Base-by-base conservation (phyloP, 164 flowering plant species). In the Paratinospora sagittata region DNA sequence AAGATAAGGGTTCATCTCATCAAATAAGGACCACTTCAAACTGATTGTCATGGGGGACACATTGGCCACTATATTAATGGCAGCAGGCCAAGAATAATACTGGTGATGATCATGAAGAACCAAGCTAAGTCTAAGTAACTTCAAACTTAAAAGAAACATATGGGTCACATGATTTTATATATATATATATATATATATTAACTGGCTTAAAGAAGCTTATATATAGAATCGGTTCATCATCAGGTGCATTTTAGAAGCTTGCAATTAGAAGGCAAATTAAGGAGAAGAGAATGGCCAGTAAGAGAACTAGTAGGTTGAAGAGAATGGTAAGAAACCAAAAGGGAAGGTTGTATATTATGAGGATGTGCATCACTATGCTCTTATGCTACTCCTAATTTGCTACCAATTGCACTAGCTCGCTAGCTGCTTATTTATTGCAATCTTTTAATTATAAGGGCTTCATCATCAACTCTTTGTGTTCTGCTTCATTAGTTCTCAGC, bases 281-380 rank as follows among this genome's bases (percentile, higher is more conserved):
- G 41, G 34, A 64, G 41, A 13, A 36, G 65, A 65, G 39, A 3
- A 70, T 82, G 85, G 78, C 3, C 34, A 30, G 75, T 7, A 71
- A 69, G 76, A 86, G 84, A 75, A 43, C 76, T 66, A 69, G 55
- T 0, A 86, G 80, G 77, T 84, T 79, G 83, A 85, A 76, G 81
- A 86, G 80, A 78, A 71, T 73, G 77, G 80, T 79, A 73, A 86
- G 80, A 68, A 89, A 85, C 33, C 79, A 77, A 64, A 87, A 72
- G 63, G 89, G 84, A 58, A 89, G 85, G 89, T 76, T 89, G 19
- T 82, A 85, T 63, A 85, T 89, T 24, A 85, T 85, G 72, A 84
- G 85, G 79, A 75, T 79, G 3, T 89, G 91, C 82, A 81, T 86
- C 55, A 70, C 81, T 24, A 89, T 88, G 91, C 89, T 89, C 58